Percentiles rank a stretch among this genome's conserved stretches.
These are phyloP conservation scores for Thelonectria discophora DNA, from an alignment of 2,329 filamentous ascomycete genomes.

Conservation along the genomic window DNA sequence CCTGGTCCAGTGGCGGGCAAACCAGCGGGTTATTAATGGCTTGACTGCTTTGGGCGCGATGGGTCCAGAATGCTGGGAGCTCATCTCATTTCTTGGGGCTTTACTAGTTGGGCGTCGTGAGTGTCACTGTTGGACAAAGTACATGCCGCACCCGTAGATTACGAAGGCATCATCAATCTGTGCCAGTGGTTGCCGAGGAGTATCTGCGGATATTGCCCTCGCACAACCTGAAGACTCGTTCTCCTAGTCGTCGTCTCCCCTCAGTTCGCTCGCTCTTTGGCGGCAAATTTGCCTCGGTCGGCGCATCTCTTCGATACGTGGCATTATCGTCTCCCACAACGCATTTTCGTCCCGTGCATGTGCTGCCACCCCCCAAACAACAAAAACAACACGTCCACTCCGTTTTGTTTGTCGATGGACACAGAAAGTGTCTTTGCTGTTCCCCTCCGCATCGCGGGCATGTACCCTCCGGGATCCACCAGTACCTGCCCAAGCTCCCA, in stretches of 20 bases:
- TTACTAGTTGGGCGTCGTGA: conserved; percentile 5
- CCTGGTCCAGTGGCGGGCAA: conserved; percentile 12
- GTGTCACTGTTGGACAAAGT: not conserved
- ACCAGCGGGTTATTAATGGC: conserved; percentile 13
- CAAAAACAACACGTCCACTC: not conserved
- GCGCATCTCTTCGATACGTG: conserved; percentile 19
- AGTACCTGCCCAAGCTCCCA: conserved; percentile 12
- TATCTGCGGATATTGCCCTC: not conserved
- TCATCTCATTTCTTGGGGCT: conserved; percentile 24
- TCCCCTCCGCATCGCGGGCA: conserved; percentile 14
- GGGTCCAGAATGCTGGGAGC: conserved; percentile 13
- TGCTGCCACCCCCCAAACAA: conserved; percentile 13
- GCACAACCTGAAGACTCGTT: not conserved
- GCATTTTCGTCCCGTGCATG: conserved; percentile 15
- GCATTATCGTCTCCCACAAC: conserved; percentile 15
- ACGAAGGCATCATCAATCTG: too few relatives aligned
- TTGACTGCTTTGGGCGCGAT: conserved; percentile 22
- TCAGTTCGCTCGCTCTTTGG: not conserved
- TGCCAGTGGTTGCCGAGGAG: not conserved
- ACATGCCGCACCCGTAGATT: too few relatives aligned
- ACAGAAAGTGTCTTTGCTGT: conserved; percentile 3
- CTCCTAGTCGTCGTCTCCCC: not conserved
- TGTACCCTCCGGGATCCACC: conserved; percentile 7
- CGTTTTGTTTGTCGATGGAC: not conserved
- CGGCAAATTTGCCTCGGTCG: not conserved